Base-by-base conservation (phyloP, 1,284 basidiomycete species). In the Sporisorium graminicola region DNA sequence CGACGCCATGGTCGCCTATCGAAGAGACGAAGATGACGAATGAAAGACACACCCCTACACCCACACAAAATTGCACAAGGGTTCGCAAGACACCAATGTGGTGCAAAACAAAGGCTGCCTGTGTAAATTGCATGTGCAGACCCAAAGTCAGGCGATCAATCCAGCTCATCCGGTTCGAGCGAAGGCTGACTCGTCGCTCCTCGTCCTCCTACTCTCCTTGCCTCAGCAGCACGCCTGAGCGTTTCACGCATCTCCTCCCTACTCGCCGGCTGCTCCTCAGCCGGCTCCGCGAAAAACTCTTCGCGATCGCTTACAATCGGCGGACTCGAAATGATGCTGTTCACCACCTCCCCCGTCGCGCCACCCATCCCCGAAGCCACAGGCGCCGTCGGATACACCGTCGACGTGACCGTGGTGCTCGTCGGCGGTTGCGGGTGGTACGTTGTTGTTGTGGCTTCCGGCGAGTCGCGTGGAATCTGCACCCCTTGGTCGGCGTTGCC, bases 1-100 rank as follows among this genome's bases (percentile, higher is more conserved):
- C 20, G 86, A 87, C 42, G 86, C 85, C 0, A 81, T 87, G 75
- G 87, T 87, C 31, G 86, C 87, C 2, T 87, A 87, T 65, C 74
- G 83, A 13, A 65, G 86, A 20, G 85, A 85, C 43, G 86, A 87
- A 18, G 85, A 84, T 5, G 80, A 82, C 51, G 77, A 85, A 12
- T 82, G 69, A 57, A 51, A 26, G 20, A 16, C n/a, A 50, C 33
- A n/a, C n/a, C n/a, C n/a, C n/a, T n/a, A n/a, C n/a, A n/a, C n/a
- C n/a, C n/a, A 13, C n/a, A 16, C 35, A 13, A 46, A 13, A 26
- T 14, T 46, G 22, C 13, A 46, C n/a, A 26, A 24, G 22, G 22
- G 22, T 26, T 26, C 13, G 22, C 44, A 5, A 18, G 5, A 18
- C 14, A n/a, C 3, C 18, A 13, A 44, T 22, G 20, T 44, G 14